phyloP scores from a whole-genome alignment of 768 basidiomycete species.

The Termitomyces sp. region DNA sequence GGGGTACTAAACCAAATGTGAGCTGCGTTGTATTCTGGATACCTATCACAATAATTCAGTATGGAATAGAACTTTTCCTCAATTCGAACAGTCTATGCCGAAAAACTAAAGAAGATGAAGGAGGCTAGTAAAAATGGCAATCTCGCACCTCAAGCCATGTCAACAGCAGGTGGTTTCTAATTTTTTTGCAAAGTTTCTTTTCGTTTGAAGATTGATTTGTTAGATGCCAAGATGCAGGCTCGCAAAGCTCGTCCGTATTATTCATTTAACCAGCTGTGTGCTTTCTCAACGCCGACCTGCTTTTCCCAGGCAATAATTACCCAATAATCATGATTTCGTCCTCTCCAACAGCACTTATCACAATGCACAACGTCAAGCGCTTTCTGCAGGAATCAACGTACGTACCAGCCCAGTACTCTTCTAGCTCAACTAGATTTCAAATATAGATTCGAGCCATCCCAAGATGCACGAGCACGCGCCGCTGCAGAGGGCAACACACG shows the following conservation, averaged over 20 bases:
- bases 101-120: slow-evolving; percentile 76
- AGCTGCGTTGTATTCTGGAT: slow-evolving; percentile 19
- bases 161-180: slow-evolving; percentile 36
- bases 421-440: not conserved
- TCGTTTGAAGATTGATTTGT: not conserved
- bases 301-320: slow-evolving; percentile 58
- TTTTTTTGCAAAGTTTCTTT: not conserved
- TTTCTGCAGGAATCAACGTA: slow-evolving; percentile 90
- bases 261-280: not conserved
- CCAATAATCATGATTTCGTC: slow-evolving; percentile 99
- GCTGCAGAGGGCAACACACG: slow-evolving; percentile 67
- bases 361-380: slow-evolving; percentile 95
- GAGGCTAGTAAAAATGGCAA: slow-evolving; percentile 57
- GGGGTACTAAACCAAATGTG: slow-evolving; percentile 83
- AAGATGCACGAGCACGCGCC: slow-evolving; percentile 68
- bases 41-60: not conserved
- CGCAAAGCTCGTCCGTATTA: slow-evolving; percentile 64
- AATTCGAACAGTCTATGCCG: slow-evolving; percentile 60
- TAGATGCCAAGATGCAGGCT: slow-evolving; percentile 58
- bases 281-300: not conserved
- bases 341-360: slow-evolving; percentile 90
- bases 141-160: slow-evolving; percentile 30
- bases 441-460: slow-evolving; percentile 67
- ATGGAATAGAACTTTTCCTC: slow-evolving; percentile 75
- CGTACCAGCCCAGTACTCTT: slow-evolving; percentile 18